Evolutionary conservation across 2,329 filamentous ascomycete species (phyloP).

Genomic region (Ceratocystis albifundus): DNA sequence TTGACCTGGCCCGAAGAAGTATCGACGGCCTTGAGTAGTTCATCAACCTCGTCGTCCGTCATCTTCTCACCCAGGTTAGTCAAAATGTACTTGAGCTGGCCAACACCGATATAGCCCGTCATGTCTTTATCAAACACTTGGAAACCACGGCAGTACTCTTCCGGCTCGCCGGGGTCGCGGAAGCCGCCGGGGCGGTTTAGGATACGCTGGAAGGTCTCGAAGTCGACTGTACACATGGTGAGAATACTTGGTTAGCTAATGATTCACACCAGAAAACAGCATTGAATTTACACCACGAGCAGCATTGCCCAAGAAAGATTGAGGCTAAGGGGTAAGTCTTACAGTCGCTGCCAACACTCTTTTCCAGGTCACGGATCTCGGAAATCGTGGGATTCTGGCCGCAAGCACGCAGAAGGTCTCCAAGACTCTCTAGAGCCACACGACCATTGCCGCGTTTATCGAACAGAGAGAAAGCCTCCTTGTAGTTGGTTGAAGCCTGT

Average conservation of each 20-base stretch:
- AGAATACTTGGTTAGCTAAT: background rate
- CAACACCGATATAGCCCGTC: conserved; percentile 94
- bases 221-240: conserved; percentile 58
- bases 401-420: conserved; percentile 89
- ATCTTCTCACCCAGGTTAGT: conserved; percentile 99
- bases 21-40: conserved; percentile 95
- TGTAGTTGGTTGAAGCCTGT: conserved; percentile 91
- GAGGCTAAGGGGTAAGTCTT: conserved; percentile 35
- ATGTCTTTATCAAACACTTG: conserved; percentile 99
- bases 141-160: conserved; percentile 97
- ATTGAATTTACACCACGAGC: background rate
- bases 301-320: background rate
- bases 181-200: conserved; percentile 96
- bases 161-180: conserved; percentile 93
- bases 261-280: background rate
- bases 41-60: conserved; percentile 96
- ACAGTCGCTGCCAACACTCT: conserved; percentile 84
- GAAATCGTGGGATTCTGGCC: conserved; percentile 94
- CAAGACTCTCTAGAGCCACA: conserved; percentile 73
- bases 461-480: conserved; percentile 98
- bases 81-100: conserved; percentile 93
- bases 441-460: conserved; percentile 97
- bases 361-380: conserved; percentile 87
- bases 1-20: conserved; percentile 94
- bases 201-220: conserved; percentile 91